Base-by-base conservation (phyloP, 768 basidiomycete species). In the Sistotremastrum suecicum region DNA sequence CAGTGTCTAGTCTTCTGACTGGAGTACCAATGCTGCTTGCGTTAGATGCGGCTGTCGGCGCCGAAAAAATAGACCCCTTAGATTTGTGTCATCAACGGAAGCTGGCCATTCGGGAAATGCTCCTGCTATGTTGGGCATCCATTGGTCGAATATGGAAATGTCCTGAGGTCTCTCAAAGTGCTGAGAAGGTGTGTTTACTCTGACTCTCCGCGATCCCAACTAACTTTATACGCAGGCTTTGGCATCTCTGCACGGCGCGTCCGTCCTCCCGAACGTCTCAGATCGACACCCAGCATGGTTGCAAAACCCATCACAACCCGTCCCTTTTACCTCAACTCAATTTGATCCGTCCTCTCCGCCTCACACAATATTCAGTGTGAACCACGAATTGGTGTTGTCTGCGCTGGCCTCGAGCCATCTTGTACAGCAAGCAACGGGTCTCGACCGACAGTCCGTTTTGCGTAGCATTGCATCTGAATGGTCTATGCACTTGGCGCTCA, bases 21-120 rank as follows among this genome's bases (percentile, higher is more conserved):
- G 85, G 88, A 20, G 63, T 87, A 34, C 90, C 91, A 4, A 90
- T 95, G 86, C 61, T 95, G 30, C 57, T 87, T n/a, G 78, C 84
- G 1, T 60, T 94, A 42, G 75, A 85, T 46, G 60, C 54, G 5
- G 74, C 74, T 7, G 63, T 73, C 3, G 66, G 66, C 34, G 53
- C 66, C 30, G 66, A 67, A n/a, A 64, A 67, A 11, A 55, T 56
- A 33, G 67, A 74, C 48, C 44, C 56, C 39, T 59, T 60, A n/a
- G 58, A 56, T 30, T 56, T 62, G 20, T 20, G 20, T 20, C 20
- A 20, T 20, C 66, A 66, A 50, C 75, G 76, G 48, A 63, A 67
- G 29, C 65, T 60, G 46, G 72, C 70, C 3, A 69, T 90, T 37
- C 76, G 71, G 50, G 79, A 80, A 55, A 56, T 86, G 34, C 54